Base-by-base conservation (phyloP, 2,329 filamentous ascomycete genomes). In the Nemania sp. region DNA sequence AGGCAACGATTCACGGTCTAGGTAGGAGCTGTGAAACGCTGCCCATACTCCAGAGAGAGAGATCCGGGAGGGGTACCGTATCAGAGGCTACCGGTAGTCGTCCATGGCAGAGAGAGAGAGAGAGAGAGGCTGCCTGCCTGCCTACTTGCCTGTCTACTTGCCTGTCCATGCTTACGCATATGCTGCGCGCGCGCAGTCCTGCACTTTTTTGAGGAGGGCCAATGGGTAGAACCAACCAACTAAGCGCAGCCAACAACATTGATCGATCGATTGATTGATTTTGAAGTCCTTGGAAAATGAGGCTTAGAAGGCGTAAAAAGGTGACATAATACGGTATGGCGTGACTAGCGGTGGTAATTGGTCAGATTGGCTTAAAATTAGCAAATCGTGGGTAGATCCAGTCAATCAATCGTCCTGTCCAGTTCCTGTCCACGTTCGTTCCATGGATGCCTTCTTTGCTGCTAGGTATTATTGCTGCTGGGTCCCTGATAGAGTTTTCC, bases 1-100 rank as follows among this genome's bases (percentile, higher is more conserved):
- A 49, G 67, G 68, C 27, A 70, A 70, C 51, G 65, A 70, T 70
- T 62, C 61, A 59, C 68, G n/a, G 38, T 52, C 26, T 55, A 18
- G 20, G 35, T 52, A 35, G 56, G 61, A 63, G 52, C 43, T 68
- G 56, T 41, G 57, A 41, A 67, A 59, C 27, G n/a, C 51, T 18
- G 35, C n/a, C 45, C 35, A 56, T 38, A 55, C 24, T 41, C 47
- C 18, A n/a, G 24, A 56, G 47, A 20, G 32, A 29, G 38, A 49
- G 35, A 43, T 43, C 49, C 18, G 24, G 47, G 41, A 41, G 41
- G 55, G 32, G 55, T 27, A 49, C 18, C 15, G 29, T 47, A 51
- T 57, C 43, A 45, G 32, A 20, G 15, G 29, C 27, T 24, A 18
- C 4, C 22, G n/a, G 32, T 41, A 61, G 5, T 41, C 38, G 38